These are phyloP conservation scores for Cercospora sp. DNA, from an alignment of 2,329 filamentous ascomycete genomes.

Conservation along the genomic window DNA sequence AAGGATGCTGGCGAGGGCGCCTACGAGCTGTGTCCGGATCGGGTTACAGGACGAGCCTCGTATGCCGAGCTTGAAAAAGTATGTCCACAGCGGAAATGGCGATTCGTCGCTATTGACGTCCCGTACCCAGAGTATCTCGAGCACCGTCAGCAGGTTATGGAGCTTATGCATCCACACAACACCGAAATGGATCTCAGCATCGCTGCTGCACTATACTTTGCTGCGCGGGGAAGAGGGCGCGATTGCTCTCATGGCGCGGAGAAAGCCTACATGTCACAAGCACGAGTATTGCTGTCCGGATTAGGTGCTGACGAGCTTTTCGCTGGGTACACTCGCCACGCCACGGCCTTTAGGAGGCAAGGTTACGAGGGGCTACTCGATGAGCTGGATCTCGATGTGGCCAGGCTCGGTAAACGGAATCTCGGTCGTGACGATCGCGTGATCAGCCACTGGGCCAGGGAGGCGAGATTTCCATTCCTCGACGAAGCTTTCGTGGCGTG, in stretches of 20 bases:
- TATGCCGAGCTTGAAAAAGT: constrained; percentile 69
- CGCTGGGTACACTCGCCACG: constrained; percentile 85
- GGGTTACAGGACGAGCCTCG: constrained; percentile 79
- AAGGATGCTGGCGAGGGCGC: constrained; percentile 42
- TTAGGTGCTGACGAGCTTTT: constrained; percentile 96
- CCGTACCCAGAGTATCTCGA: constrained; percentile 72
- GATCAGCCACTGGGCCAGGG: constrained; percentile 83
- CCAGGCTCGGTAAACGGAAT: constrained; percentile 87
- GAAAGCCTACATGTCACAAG: constrained; percentile 64
- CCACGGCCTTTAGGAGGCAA: constrained; percentile 68
- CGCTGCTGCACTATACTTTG: constrained; percentile 90
- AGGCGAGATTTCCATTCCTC: constrained; percentile 86
- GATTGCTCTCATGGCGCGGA: background rate
- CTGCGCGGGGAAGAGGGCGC: constrained; percentile 66
- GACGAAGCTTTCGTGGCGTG: constrained; percentile 85
- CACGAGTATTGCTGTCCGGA: constrained; percentile 84
- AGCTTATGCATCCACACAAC: constrained; percentile 86
- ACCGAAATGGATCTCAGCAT: constrained; percentile 99
- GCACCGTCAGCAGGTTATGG: constrained; percentile 69
- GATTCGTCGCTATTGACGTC: constrained; percentile 83
- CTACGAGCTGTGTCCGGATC: constrained; percentile 87
- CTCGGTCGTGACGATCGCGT: constrained; percentile 90
- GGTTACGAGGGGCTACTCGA: constrained; percentile 73
- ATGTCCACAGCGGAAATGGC: constrained; percentile 74
- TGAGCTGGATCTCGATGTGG: constrained; percentile 82